Percentiles rank a stretch among this genome's conserved stretches.
Conservation (phyloP, 2,329 filamentous ascomycete genomes). For the Penicillium sp. region DNA sequence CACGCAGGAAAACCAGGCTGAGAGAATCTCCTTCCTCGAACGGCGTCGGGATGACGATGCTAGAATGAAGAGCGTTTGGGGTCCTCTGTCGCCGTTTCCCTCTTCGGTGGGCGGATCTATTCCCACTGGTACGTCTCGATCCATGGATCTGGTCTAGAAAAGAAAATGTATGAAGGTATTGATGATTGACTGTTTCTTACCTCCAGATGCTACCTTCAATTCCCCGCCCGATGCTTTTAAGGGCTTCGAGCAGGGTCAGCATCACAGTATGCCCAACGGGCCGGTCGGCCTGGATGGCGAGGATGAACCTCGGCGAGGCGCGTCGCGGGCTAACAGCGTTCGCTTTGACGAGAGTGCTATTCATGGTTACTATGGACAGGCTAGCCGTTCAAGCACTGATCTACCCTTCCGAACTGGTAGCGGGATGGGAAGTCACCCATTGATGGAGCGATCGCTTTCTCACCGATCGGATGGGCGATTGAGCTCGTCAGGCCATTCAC, state of each 20-base stretch:
- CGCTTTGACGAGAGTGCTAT: conserved; percentile 95
- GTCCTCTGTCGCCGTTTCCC: conserved; percentile 81
- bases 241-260: conserved; percentile 79
- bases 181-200: conserved; percentile 1
- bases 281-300: conserved; percentile 83
- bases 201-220: conserved; percentile 71
- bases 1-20: conserved; percentile 59
- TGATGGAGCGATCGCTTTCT: conserved; percentile 88
- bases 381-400: conserved; percentile 77
- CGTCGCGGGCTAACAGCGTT: conserved; percentile 93
- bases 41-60: conserved; percentile 62
- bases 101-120: conserved; percentile 76
- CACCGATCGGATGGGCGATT: conserved; percentile 95
- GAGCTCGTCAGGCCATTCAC: conserved; percentile 83
- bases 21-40: conserved; percentile 61
- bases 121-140: conserved; percentile 67
- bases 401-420: conserved; percentile 76
- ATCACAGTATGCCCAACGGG: conserved; percentile 68
- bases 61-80: conserved; percentile 80
- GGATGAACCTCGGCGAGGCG: conserved; percentile 78
- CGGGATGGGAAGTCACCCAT: conserved; percentile 70
- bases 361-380: conserved; percentile 83
- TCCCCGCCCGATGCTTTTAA: conserved; percentile 82
- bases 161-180: no score
- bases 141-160: background rate